A percentile compares a stretch with the other conserved stretches of the same genome.
phyloP scores from a whole-genome alignment of 148 eudicot genomes.

The Chenopodium quinoa region DNA sequence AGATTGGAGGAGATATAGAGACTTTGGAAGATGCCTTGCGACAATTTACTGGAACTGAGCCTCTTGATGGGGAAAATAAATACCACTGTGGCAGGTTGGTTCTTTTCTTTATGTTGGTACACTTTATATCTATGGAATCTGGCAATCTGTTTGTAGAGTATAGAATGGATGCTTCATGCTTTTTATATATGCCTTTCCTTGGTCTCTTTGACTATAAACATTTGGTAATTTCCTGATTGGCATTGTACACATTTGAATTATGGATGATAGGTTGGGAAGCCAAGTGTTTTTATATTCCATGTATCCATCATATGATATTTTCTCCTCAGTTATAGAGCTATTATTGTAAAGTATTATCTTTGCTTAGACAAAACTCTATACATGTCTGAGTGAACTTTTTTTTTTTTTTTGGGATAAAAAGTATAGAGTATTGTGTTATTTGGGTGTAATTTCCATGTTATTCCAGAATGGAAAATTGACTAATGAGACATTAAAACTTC shows the following conservation, averaged over 20 bases:
- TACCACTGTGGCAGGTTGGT: slow-evolving; percentile 78
- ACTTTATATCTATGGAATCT: background rate
- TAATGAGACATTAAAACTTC: background rate
- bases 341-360: background rate
- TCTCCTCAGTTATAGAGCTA: background rate
- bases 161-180: background rate
- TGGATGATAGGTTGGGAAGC: background rate
- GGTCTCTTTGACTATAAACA: background rate
- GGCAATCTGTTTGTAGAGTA: background rate
- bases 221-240: background rate
- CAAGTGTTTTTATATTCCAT: background rate
- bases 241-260: background rate
- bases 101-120: slow-evolving; percentile 10
- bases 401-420: no score
- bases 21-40: slow-evolving; percentile 76
- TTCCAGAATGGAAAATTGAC: background rate
- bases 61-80: slow-evolving; percentile 87
- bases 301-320: background rate
- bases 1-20: slow-evolving; percentile 74
- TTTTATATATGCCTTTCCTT: background rate
- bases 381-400: no score
- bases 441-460: background rate
- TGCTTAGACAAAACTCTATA: no score
- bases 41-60: slow-evolving; percentile 62
- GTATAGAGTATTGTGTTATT: background rate